phyloP scores from a whole-genome alignment of 257 asterid genomes.

The Plantago elongata region DNA sequence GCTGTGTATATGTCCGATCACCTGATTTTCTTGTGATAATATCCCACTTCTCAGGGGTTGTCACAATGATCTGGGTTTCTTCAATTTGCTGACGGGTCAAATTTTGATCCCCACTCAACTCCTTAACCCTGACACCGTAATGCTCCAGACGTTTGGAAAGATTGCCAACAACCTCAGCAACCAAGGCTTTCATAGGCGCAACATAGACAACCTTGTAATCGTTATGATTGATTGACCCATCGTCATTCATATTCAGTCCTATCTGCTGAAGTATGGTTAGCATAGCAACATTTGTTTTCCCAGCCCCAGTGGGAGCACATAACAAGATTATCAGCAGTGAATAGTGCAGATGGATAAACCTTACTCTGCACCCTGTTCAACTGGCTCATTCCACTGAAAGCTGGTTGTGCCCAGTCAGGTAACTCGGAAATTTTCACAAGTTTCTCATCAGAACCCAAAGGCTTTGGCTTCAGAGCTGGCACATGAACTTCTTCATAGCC shows the following conservation, averaged over 20 bases:
- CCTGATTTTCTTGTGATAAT: conserved; percentile 61
- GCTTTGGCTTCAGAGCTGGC: conserved; percentile 55
- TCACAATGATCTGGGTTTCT: conserved; percentile 58
- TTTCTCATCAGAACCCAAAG: conserved; percentile 35
- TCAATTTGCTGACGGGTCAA: conserved; percentile 62
- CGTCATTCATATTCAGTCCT: conserved; percentile 41
- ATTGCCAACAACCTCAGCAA: conserved; percentile 62
- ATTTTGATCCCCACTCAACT: conserved; percentile 59
- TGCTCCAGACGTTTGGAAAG: conserved; percentile 53
- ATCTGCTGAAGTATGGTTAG: conserved; percentile 60
- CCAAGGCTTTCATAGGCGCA: conserved; percentile 68
- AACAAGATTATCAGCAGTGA: conserved; percentile 43
- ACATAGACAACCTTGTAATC: conserved; percentile 55
- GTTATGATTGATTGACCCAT: conserved; percentile 42
- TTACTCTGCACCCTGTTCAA: conserved; percentile 60
- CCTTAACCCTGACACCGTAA: conserved; percentile 49
- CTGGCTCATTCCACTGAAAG: conserved; percentile 48
- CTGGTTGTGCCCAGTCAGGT: conserved; percentile 60
- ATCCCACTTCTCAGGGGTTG: conserved; percentile 68
- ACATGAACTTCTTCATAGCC: conserved; percentile 63
- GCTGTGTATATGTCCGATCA: conserved; percentile 59
- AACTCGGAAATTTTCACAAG: conserved; percentile 45
- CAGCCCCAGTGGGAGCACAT: conserved; percentile 68
- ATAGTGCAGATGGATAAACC: conserved; percentile 50
- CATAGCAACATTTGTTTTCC: conserved; percentile 65